phyloP scores from a whole-genome alignment of 805 yeast species.

The Sugiyamaella lignohabitans region DNA sequence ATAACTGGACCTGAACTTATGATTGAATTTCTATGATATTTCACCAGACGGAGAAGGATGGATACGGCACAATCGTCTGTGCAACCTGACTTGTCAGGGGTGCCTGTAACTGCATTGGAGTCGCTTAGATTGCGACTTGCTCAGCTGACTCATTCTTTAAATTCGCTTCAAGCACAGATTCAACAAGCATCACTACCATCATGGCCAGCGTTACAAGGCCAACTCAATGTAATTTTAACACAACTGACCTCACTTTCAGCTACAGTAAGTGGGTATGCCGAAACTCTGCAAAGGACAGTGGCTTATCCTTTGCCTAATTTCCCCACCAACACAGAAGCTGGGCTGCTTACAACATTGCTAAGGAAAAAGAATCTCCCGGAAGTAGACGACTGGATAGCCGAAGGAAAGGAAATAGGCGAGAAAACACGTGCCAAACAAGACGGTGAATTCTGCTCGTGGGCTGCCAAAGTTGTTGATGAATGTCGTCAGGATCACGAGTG shows the following conservation, averaged over 20 bases:
- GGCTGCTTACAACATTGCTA: conserved; percentile 72
- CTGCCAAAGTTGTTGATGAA: conserved; percentile 47
- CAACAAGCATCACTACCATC: conserved; percentile 41
- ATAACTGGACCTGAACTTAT: too few species aligned
- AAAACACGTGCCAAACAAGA: conserved; percentile 34
- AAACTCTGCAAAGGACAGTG: conserved; percentile 55
- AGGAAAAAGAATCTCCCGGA: conserved; percentile 88
- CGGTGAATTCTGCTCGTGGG: conserved; percentile 68
- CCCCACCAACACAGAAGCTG: conserved; percentile 80
- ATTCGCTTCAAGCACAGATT: conserved; percentile 49
- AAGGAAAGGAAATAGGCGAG: conserved; percentile 35
- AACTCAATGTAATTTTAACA: conserved; percentile 73
- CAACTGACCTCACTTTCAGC: conserved; percentile 74
- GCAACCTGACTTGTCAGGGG: conserved; percentile 39
- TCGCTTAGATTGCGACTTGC: conserved; percentile 55
- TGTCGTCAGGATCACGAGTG: conserved; percentile 52
- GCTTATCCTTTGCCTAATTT: conserved; percentile 79
- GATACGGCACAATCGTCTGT: too few species aligned
- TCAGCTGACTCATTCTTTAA: conserved; percentile 55
- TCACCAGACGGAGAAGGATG: too few species aligned
- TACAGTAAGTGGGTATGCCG: conserved; percentile 57
- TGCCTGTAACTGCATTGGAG: conserved; percentile 58
- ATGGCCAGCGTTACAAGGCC: conserved; percentile 71
- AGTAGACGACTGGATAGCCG: conserved; percentile 75
- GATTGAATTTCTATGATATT: too few species aligned